Evolutionary conservation across 108 stramenopile species (phyloP).

Genomic region (Cyclotella kingstonii): DNA sequence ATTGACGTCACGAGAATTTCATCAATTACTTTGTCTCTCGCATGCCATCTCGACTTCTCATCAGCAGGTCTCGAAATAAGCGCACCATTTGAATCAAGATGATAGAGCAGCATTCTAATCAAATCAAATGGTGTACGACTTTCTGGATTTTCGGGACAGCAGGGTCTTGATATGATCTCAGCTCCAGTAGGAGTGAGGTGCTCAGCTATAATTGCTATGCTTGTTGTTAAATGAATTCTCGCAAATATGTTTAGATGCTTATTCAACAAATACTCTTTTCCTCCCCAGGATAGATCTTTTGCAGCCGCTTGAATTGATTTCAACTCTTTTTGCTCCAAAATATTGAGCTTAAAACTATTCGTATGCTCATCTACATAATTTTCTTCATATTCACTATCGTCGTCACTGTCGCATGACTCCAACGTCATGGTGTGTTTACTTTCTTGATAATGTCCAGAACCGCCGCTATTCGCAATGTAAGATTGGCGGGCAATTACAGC

Average conservation of each 20-base stretch:
- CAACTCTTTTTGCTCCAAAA: slow-evolving; percentile 24
- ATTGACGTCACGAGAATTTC: slow-evolving; percentile 12
- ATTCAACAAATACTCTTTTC: slow-evolving; percentile 20
- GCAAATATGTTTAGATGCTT: slow-evolving; percentile 22
- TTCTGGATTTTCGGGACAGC: slow-evolving; percentile 7
- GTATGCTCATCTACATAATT: background rate
- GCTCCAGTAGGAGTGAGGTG: slow-evolving; percentile 21
- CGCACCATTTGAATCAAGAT: slow-evolving; percentile 17
- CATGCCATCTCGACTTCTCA: slow-evolving; percentile 5
- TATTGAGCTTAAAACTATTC: background rate
- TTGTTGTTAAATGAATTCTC: slow-evolving; percentile 30
- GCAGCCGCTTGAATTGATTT: slow-evolving; percentile 18
- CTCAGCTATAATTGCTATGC: slow-evolving; percentile 28
- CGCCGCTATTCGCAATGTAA: slow-evolving; percentile 39
- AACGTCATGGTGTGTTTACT: background rate
- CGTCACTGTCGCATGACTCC: slow-evolving; percentile 6
- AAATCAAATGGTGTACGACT: slow-evolving; percentile 39
- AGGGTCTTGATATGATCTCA: slow-evolving; percentile 31
- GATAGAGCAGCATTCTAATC: slow-evolving; percentile 11
- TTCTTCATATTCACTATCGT: slow-evolving; percentile 7
- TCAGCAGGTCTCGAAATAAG: slow-evolving; percentile 18
- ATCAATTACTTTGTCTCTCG: slow-evolving; percentile 31
- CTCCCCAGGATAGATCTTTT: slow-evolving; percentile 17
- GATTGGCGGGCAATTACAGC: slow-evolving; percentile 28
- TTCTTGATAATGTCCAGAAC: slow-evolving; percentile 5